Evolutionary conservation across 2,329 filamentous ascomycete species (phyloP).

Genomic region (Coniochaeta sp.): DNA sequence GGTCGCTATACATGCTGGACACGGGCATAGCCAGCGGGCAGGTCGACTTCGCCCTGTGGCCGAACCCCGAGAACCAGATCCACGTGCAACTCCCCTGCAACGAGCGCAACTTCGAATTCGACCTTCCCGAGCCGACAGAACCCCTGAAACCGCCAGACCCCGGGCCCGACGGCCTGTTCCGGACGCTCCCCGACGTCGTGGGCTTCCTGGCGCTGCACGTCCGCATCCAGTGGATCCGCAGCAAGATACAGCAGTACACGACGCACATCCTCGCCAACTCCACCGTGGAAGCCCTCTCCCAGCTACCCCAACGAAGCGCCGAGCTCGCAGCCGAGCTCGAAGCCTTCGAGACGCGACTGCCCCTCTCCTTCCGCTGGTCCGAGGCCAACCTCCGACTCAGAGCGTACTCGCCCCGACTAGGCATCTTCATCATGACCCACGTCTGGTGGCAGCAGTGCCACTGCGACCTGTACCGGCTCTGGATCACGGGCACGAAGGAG

Average conservation of each 20-base stretch:
- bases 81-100: slow-evolving; percentile 41
- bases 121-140: slow-evolving; percentile 47
- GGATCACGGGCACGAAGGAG: slow-evolving; percentile 38
- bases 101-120: slow-evolving; percentile 47
- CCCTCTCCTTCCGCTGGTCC: slow-evolving; percentile 49
- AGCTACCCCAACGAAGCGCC: slow-evolving; percentile 37
- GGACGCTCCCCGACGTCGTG: slow-evolving; percentile 42
- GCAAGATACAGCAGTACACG: slow-evolving; percentile 46
- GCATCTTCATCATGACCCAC: slow-evolving; percentile 53
- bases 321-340: slow-evolving; percentile 37
- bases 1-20: slow-evolving; percentile 40
- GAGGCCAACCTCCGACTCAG: slow-evolving; percentile 47
- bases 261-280: slow-evolving; percentile 34
- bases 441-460: slow-evolving; percentile 53
- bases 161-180: slow-evolving; percentile 30
- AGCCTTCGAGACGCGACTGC: slow-evolving; percentile 44
- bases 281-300: slow-evolving; percentile 33
- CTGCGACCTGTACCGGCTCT: slow-evolving; percentile 48
- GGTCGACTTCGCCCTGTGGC: slow-evolving; percentile 37
- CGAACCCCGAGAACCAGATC: slow-evolving; percentile 28
- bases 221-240: slow-evolving; percentile 46
- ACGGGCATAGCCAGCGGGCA: slow-evolving; percentile 37
- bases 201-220: slow-evolving; percentile 50
- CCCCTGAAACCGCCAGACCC: slow-evolving; percentile 35
- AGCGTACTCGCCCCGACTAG: slow-evolving; percentile 48